Evolutionary conservation across 1,284 basidiomycete genomes (phyloP), one percentile per base, ranked within the genome.

Genomic region (Phenoliferia sp.): DNA sequence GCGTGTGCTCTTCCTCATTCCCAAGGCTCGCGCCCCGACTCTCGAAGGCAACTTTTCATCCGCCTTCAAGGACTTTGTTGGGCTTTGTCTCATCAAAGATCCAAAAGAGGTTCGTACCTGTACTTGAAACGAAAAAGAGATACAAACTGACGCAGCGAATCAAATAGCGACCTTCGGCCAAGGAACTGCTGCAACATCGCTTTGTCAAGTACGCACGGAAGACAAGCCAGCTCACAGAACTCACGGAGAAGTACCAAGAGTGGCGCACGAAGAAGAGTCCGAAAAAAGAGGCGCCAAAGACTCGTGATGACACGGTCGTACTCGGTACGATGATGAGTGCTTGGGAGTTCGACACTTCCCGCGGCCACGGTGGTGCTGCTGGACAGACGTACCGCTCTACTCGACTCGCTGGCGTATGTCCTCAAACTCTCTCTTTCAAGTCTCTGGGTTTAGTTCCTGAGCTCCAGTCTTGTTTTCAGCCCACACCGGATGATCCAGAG

Each of bases 311-410:
- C 22, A 63, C 59, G 31, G 44, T 63, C 22, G 65, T 63, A 52
- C 74, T 66, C 55, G 78, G 79, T 39, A 91, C 90, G 2, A 84
- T 94, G 78, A 85, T 86, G 76, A 92, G 89, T 76, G 92, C 94
- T 71, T 97, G 94, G 94, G 92, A 92, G 78, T 99, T 97, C 79
- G 93, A 96, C 73, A 97, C 92, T 1, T 83, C 95, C 73, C 87
- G 85, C 71, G 81, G 81, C 39, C 12, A 44, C n/a, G n/a, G n/a
- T 12, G 39, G 39, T 22, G 39, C 39, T 44, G 12, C 39, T 44
- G 39, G 39, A 44, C 39, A 12, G 39, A 44, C 39, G 39, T 44
- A 44, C 39, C 39, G 39, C 39, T 44, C 39, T 22, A 44, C 22
- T 22, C 39, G 39, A 12, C 22, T 44, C 39, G 39, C 39, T 22